phyloP scores from a whole-genome alignment of 495 filamentous ascomycete genomes.

The Saxophila tyrrhenica region DNA sequence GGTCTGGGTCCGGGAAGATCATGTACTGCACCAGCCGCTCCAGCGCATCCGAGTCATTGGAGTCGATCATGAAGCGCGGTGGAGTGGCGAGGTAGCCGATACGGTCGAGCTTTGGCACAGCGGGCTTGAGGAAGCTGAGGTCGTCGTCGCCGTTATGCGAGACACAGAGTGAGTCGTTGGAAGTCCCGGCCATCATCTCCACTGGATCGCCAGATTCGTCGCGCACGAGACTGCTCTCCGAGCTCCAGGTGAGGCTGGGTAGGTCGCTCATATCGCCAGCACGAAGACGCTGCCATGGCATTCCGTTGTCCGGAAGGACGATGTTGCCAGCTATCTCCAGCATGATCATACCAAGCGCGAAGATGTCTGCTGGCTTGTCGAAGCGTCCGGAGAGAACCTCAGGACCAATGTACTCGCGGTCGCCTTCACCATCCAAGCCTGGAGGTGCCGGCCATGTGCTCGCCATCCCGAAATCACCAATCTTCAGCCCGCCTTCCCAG shows the following conservation, averaged over 20 bases:
- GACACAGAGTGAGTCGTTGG: slow-evolving; percentile 12
- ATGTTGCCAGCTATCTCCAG: slow-evolving; percentile 89
- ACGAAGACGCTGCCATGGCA: slow-evolving; percentile 76
- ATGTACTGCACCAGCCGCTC: slow-evolving; percentile 82
- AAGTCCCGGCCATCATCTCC: slow-evolving; percentile 7
- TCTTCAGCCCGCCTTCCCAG: slow-evolving; percentile 84
- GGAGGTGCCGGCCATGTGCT: slow-evolving; percentile 61
- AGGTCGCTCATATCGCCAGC: slow-evolving; percentile 78
- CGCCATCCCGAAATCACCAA: slow-evolving; percentile 92
- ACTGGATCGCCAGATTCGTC: slow-evolving; percentile 64
- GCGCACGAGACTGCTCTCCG: slow-evolving; percentile 54
- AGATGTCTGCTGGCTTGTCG: slow-evolving; percentile 87
- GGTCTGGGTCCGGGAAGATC: slow-evolving; percentile 62
- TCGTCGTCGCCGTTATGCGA: slow-evolving; percentile 13
- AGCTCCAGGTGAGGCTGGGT: slow-evolving; percentile 69
- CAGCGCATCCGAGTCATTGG: slow-evolving; percentile 54
- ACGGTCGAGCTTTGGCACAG: slow-evolving; percentile 28
- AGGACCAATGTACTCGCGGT: slow-evolving; percentile 89
- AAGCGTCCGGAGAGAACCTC: slow-evolving; percentile 74
- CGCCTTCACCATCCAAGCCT: slow-evolving; percentile 80
- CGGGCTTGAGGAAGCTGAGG: slow-evolving; percentile 15
- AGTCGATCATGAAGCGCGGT: slow-evolving; percentile 76
- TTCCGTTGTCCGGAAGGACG: slow-evolving; percentile 80
- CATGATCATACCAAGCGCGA: slow-evolving; percentile 85
- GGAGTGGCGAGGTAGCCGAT: slow-evolving; percentile 59